A percentile compares a stretch with the other conserved stretches of the same genome.
Conservation (phyloP, 1,139 yeast species). For the Arxiozyma telluris region DNA sequence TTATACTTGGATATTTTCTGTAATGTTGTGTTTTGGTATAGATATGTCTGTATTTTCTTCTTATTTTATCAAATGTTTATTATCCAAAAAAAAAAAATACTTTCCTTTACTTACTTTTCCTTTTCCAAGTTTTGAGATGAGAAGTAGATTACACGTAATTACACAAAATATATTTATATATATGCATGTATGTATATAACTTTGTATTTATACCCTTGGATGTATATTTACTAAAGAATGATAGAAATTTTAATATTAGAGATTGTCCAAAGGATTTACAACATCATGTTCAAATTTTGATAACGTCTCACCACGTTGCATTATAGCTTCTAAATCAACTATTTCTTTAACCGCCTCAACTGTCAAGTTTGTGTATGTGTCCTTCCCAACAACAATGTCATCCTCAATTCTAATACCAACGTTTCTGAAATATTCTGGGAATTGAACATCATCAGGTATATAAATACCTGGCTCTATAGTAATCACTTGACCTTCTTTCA, state of each 20-base stretch:
- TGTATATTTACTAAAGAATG: slow-evolving; percentile 9
- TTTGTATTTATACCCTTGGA: neutral
- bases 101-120: neutral
- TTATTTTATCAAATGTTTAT: too few relatives aligned
- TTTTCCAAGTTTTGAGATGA: neutral
- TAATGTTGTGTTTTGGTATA: neutral
- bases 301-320: slow-evolving; percentile 43
- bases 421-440: slow-evolving; percentile 76
- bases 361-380: slow-evolving; percentile 54
- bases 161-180: neutral
- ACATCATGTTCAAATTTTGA: slow-evolving; percentile 46
- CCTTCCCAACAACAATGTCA: slow-evolving; percentile 68
- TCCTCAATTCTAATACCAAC: slow-evolving; percentile 95
- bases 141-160: neutral
- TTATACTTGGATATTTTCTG: neutral
- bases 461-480: slow-evolving; percentile 95
- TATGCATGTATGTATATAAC: slow-evolving; percentile 1
- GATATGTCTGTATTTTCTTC: neutral
- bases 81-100: too few relatives aligned
- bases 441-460: slow-evolving; percentile 58
- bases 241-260: neutral
- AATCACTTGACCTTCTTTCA: slow-evolving; percentile 61
- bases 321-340: slow-evolving; percentile 61
- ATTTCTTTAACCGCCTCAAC: slow-evolving; percentile 81
- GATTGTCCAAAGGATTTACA: slow-evolving; percentile 31